phyloP scores from a whole-genome alignment of 345 rosid species.

The Salix udensis region DNA sequence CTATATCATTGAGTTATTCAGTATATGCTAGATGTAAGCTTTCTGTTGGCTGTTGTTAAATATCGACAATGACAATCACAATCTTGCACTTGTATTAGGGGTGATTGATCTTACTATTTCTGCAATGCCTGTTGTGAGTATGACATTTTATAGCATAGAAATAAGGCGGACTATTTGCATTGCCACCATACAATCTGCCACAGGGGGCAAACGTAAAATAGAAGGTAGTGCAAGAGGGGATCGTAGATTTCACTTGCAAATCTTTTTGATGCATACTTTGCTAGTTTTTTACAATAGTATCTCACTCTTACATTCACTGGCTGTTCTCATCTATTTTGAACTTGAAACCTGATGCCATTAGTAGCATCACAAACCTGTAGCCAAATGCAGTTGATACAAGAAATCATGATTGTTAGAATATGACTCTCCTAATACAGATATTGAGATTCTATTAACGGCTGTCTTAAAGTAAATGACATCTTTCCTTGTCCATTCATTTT shows the following conservation, averaged over 20 bases:
- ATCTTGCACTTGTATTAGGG: background rate
- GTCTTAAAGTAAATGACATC: background rate
- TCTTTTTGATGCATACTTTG: background rate
- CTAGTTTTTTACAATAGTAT: background rate
- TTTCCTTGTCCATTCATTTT: background rate
- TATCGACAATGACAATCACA: background rate
- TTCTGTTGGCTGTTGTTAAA: background rate
- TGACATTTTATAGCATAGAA: background rate
- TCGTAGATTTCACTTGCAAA: background rate
- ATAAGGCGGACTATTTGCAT: background rate
- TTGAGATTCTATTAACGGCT: background rate
- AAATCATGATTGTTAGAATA: background rate
- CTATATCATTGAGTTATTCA: background rate
- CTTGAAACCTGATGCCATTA: background rate
- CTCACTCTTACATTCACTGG: background rate
- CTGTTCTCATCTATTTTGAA: background rate
- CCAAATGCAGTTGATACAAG: background rate
- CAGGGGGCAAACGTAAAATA: background rate
- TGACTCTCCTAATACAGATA: background rate
- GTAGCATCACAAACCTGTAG: background rate
- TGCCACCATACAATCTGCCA: background rate
- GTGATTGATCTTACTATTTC: background rate
- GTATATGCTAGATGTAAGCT: background rate
- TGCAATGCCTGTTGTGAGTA: background rate
- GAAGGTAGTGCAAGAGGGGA: background rate